Conservation (phyloP, 176 grass and related monocot species). For the Rhynchospora pubera region DNA sequence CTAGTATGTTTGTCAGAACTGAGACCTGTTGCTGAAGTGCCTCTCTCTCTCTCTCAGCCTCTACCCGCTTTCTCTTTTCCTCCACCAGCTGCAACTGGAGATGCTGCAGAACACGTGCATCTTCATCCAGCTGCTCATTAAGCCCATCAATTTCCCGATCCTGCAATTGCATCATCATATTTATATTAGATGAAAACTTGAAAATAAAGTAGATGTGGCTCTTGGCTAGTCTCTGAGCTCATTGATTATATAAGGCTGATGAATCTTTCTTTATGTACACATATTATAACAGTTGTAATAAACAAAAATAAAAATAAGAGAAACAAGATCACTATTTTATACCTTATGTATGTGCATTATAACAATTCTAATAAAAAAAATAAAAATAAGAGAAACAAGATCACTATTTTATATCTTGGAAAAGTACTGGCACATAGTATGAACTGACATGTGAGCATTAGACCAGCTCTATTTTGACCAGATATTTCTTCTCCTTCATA, state of each 20-base stretch:
- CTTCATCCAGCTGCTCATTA: conserved; percentile 88
- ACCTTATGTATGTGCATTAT: too few relatives aligned
- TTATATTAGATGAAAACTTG: not conserved
- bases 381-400: not conserved
- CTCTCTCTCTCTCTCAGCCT: conserved; percentile 75
- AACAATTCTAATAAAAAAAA: not conserved
- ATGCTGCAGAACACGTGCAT: conserved; percentile 72
- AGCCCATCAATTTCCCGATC: conserved; percentile 88
- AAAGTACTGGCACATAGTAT: not conserved
- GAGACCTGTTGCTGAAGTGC: conserved; percentile 78
- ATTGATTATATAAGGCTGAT: not conserved
- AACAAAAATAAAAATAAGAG: too few relatives aligned
- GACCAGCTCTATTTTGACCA: too few relatives aligned
- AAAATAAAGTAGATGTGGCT: not conserved
- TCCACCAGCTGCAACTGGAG: conserved; percentile 68
- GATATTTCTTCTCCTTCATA: not conserved
- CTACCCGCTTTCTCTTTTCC: conserved; percentile 66
- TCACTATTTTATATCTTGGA: not conserved
- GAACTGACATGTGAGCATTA: not conserved
- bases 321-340: too few relatives aligned
- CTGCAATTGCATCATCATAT: conserved; percentile 26
- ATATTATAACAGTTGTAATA: too few relatives aligned
- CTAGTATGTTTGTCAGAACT: conserved; percentile 76
- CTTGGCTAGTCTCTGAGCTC: not conserved
- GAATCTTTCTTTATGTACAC: not conserved